A percentile compares a stretch with the other conserved stretches of the same genome.
Conservation (phyloP, 768 basidiomycete species). For the Termitomyces sp. region DNA sequence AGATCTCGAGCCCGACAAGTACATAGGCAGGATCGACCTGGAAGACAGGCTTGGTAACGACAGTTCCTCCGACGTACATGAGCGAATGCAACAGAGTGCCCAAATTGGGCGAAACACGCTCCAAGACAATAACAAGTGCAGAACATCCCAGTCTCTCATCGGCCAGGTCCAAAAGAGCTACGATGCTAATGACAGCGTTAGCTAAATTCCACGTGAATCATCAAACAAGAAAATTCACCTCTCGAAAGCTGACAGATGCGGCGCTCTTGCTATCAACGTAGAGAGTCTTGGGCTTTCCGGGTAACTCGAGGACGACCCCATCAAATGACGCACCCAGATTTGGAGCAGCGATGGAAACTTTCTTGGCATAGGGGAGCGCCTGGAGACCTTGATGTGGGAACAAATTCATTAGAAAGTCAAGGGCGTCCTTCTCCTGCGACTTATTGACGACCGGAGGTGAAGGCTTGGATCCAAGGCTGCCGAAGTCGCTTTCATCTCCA, state of each 20-base stretch:
- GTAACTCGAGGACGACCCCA: conserved; percentile 72
- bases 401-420: conserved; percentile 72
- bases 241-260: conserved; percentile 70
- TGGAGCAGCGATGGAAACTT: conserved; percentile 67
- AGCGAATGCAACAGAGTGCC: conserved; percentile 79
- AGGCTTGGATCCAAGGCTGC: conserved; percentile 25
- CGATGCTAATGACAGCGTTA: conserved; percentile 48
- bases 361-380: conserved; percentile 67
- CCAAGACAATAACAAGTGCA: conserved; percentile 74
- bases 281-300: conserved; percentile 65
- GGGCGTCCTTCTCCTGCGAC: conserved; percentile 51
- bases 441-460: conserved; percentile 28
- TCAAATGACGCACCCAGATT: conserved; percentile 67
- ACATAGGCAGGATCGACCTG: conserved; percentile 71
- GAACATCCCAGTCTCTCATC: conserved; percentile 78
- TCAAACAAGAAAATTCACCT: conserved; percentile 41
- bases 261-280: conserved; percentile 85
- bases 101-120: conserved; percentile 64
- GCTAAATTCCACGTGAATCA: neutral
- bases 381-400: conserved; percentile 69
- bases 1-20: conserved; percentile 84
- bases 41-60: conserved; percentile 79
- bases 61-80: conserved; percentile 87
- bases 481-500: conserved; percentile 39
- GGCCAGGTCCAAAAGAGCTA: conserved; percentile 82